Evolutionary conservation across 768 basidiomycete species (phyloP).

Genomic region (Bullera alba): DNA sequence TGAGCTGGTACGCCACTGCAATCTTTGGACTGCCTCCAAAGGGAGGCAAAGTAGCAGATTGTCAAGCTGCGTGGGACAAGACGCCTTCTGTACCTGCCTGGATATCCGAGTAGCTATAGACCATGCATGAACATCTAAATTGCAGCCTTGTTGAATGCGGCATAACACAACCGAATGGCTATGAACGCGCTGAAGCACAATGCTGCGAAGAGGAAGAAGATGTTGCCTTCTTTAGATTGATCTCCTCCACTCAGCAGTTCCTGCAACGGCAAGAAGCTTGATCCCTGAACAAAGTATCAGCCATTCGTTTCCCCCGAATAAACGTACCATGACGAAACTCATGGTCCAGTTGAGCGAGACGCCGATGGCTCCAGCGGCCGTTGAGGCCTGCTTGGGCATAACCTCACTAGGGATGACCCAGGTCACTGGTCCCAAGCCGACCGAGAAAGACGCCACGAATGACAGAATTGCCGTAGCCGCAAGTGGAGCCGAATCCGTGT

Average conservation of each 20-base stretch:
- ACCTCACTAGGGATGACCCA: slow-evolving; percentile 88
- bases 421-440: slow-evolving; percentile 86
- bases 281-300: slow-evolving; percentile 9
- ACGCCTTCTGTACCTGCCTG: slow-evolving; percentile 31
- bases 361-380: slow-evolving; percentile 66
- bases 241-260: slow-evolving; percentile 20
- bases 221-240: slow-evolving; percentile 23
- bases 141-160: background rate
- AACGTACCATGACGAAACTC: slow-evolving; percentile 27
- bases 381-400: slow-evolving; percentile 69
- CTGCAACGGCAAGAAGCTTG: slow-evolving; percentile 29
- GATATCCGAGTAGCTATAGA: slow-evolving; percentile 2
- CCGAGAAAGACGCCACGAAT: slow-evolving; percentile 81
- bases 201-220: slow-evolving; percentile 29
- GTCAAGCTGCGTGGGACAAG: slow-evolving; percentile 36
- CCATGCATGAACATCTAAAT: background rate
- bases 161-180: slow-evolving; percentile 8
- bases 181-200: slow-evolving; percentile 14
- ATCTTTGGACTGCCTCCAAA: slow-evolving; percentile 57
- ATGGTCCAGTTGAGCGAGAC: slow-evolving; percentile 56
- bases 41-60: slow-evolving; percentile 6
- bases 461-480: slow-evolving; percentile 62
- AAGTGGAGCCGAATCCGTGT: slow-evolving; percentile 49
- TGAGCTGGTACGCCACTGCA: slow-evolving; percentile 59
- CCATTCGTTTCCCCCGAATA: background rate